A percentile compares a stretch with the other conserved stretches of the same genome.
phyloP scores from a whole-genome alignment of 805 yeast species.

The Ogataea neopini region DNA sequence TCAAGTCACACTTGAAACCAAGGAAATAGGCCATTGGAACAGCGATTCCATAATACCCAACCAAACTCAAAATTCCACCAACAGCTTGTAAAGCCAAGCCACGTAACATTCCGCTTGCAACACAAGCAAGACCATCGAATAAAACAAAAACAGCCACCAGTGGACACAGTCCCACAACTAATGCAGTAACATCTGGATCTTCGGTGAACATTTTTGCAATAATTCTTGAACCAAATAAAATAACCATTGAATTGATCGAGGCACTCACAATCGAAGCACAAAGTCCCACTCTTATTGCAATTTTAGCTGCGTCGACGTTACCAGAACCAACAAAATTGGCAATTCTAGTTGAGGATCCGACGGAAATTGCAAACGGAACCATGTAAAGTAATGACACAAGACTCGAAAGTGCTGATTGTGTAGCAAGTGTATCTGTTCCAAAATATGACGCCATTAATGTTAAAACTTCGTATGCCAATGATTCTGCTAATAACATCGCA shows the following conservation, averaged over 20 bases:
- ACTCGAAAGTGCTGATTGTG: slow-evolving; percentile 56
- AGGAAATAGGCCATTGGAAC: slow-evolving; percentile 64
- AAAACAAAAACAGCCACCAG: slow-evolving; percentile 65
- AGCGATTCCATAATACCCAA: slow-evolving; percentile 71
- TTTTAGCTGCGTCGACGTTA: slow-evolving; percentile 32
- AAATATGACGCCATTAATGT: slow-evolving; percentile 54
- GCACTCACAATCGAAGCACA: slow-evolving; percentile 37
- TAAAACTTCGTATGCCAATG: slow-evolving; percentile 57
- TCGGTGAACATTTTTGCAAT: slow-evolving; percentile 61
- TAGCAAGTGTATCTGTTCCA: slow-evolving; percentile 55
- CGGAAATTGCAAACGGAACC: slow-evolving; percentile 58
- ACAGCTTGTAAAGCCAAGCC: slow-evolving; percentile 76
- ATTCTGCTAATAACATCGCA: slow-evolving; percentile 56
- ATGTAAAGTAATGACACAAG: slow-evolving; percentile 53
- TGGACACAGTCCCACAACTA: slow-evolving; percentile 61
- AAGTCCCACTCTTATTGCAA: slow-evolving; percentile 47
- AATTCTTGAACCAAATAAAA: slow-evolving; percentile 47
- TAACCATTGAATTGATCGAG: slow-evolving; percentile 42
- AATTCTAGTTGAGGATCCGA: slow-evolving; percentile 55
- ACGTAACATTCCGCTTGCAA: slow-evolving; percentile 70
- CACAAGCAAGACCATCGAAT: slow-evolving; percentile 68
- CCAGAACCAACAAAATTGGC: slow-evolving; percentile 54
- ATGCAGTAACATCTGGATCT: slow-evolving; percentile 55
- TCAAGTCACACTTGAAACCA: slow-evolving; percentile 49
- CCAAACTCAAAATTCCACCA: slow-evolving; percentile 68